Percentiles rank a stretch among this genome's conserved stretches.
phyloP scores from a whole-genome alignment of 331 rosid genomes.

The Quercus tomentella region DNA sequence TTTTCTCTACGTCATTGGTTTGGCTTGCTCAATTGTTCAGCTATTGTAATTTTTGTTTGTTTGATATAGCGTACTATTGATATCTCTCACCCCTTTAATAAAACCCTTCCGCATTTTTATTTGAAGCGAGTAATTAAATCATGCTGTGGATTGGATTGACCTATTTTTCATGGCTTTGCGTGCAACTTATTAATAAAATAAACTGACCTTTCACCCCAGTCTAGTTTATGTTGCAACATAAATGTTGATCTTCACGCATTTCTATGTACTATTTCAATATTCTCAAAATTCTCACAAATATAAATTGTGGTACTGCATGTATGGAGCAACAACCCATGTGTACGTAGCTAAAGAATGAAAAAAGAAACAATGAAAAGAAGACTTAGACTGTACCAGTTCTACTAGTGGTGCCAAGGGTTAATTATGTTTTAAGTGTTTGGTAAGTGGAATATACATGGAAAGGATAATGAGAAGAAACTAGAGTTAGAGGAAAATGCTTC shows the following conservation, averaged over 20 bases:
- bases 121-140: not conserved
- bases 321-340: not conserved
- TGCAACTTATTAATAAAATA: too few relatives aligned
- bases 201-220: too few relatives aligned
- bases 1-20: not conserved
- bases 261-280: too few relatives aligned
- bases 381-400: too few relatives aligned
- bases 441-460: too few relatives aligned
- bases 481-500: too few relatives aligned
- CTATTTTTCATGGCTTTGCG: too few relatives aligned
- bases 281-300: not conserved
- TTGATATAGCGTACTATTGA: conserved; percentile 1
- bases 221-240: too few relatives aligned
- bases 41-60: not conserved
- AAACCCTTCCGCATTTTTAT: not conserved
- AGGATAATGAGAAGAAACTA: too few relatives aligned
- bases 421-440: too few relatives aligned
- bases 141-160: not conserved
- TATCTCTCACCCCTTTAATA: not conserved
- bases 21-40: conserved; percentile 7
- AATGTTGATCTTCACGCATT: too few relatives aligned
- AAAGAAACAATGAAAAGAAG: not conserved
- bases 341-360: not conserved
- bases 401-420: too few relatives aligned
- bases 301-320: not conserved